These are phyloP conservation scores for Suhomyces tanzawaensis DNA, from an alignment of 805 yeast genomes.

Conservation along the genomic window DNA sequence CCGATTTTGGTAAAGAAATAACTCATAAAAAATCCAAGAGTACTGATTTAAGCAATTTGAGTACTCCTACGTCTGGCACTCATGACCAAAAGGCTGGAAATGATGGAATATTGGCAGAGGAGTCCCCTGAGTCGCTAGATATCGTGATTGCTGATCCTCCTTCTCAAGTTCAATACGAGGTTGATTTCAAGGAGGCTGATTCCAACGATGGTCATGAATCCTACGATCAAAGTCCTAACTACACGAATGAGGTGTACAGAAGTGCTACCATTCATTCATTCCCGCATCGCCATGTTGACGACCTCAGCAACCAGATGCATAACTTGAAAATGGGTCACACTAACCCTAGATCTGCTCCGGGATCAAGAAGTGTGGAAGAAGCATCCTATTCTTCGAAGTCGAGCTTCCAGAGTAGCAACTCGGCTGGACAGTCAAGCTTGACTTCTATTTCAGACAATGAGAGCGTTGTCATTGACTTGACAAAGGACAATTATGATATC, in stretches of 20 bases:
- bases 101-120: background rate
- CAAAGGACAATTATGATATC: conserved; percentile 39
- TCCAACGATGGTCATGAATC: conserved; percentile 3
- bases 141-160: conserved; percentile 41
- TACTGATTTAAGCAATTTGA: conserved; percentile 8
- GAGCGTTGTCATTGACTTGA: conserved; percentile 42
- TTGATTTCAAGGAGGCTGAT: conserved; percentile 38
- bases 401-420: conserved; percentile 32
- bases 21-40: conserved; percentile 8
- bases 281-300: conserved; percentile 5
- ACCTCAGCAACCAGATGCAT: conserved; percentile 7
- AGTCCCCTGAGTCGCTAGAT: conserved; percentile 8
- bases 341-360: conserved; percentile 3
- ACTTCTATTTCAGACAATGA: conserved; percentile 32
- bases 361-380: conserved; percentile 1
- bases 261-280: conserved; percentile 1
- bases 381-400: conserved; percentile 15
- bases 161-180: conserved; percentile 31
- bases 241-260: conserved; percentile 11
- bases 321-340: conserved; percentile 6
- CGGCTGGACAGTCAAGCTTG: conserved; percentile 24
- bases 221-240: conserved; percentile 7
- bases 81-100: too few species aligned
- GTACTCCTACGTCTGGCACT: background rate
- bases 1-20: background rate